Evolutionary conservation across 306 rosid genomes (phyloP).

Genomic region (Quercus rubra): DNA sequence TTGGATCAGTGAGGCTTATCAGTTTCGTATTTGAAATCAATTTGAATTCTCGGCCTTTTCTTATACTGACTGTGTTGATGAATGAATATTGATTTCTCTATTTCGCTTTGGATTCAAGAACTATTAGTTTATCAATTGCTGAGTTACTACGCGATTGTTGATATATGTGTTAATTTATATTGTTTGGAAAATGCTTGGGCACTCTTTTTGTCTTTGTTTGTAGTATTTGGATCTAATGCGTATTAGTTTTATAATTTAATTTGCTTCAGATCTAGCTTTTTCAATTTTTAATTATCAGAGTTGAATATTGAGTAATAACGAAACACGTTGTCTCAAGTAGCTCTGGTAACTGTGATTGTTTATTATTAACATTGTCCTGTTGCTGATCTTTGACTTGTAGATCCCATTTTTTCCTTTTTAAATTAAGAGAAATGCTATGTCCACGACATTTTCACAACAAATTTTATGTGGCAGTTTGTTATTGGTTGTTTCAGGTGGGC

Average conservation of each 20-base stretch:
- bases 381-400: neutral
- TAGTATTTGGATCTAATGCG: neutral
- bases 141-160: neutral
- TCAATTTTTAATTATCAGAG: neutral
- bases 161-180: neutral
- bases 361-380: neutral
- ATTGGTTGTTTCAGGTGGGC: too few species aligned
- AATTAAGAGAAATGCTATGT: too few species aligned
- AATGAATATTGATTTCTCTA: neutral
- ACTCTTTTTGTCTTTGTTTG: neutral
- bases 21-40: neutral
- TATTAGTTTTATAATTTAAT: neutral
- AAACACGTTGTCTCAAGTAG: too few species aligned
- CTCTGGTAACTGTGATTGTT: too few species aligned
- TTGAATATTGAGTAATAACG: neutral
- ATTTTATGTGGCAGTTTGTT: too few species aligned
- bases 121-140: neutral
- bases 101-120: neutral
- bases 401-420: neutral
- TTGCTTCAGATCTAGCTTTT: neutral
- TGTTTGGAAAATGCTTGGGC: neutral
- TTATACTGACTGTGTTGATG: neutral
- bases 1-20: neutral
- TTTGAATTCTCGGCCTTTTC: neutral
- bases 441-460: too few species aligned